Evolutionary conservation across 129 eudicot genomes (phyloP).

Genomic region (Flaveria brownii): DNA sequence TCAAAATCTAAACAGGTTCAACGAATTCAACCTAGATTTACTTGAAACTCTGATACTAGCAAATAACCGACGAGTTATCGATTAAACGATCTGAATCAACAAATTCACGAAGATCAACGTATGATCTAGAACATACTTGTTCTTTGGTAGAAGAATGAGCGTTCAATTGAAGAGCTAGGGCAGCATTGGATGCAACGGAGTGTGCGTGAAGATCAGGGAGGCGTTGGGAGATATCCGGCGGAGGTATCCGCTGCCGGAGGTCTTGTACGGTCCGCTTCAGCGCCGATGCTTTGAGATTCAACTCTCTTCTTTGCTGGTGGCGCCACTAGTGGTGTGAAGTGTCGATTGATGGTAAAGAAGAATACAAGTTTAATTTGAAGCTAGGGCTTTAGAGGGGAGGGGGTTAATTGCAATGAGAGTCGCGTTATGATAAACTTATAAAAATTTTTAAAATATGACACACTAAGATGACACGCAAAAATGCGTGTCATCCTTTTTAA

Average conservation of each 20-base stretch:
- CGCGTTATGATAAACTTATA: too few species aligned
- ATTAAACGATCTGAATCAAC: neutral
- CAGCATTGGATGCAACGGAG: constrained; percentile 90
- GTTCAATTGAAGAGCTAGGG: constrained; percentile 74
- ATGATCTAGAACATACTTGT: constrained; percentile 46
- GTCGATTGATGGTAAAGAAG: too few species aligned
- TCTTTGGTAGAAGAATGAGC: constrained; percentile 83
- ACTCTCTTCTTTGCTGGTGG: constrained; percentile 43
- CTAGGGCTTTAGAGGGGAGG: too few species aligned
- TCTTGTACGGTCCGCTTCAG: constrained; percentile 80
- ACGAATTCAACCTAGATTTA: constrained; percentile 7
- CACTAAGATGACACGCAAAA: too few species aligned
- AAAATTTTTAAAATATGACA: too few species aligned
- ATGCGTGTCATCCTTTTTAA: too few species aligned
- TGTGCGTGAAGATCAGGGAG: constrained; percentile 94
- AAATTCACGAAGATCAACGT: neutral
- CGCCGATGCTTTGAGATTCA: constrained; percentile 58
- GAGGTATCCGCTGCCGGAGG: constrained; percentile 82
- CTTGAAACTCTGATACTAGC: neutral
- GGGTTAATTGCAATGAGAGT: too few species aligned
- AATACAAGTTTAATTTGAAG: too few species aligned
- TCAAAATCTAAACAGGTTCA: neutral
- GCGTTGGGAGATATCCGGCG: constrained; percentile 78
- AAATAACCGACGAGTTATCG: too few species aligned
- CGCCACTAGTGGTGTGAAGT: too few species aligned